Percentiles rank a stretch among this genome's conserved stretches.
Evolutionary conservation across 352 stramenopile species (phyloP).

Genomic region (Globisporangium mamillatum): DNA sequence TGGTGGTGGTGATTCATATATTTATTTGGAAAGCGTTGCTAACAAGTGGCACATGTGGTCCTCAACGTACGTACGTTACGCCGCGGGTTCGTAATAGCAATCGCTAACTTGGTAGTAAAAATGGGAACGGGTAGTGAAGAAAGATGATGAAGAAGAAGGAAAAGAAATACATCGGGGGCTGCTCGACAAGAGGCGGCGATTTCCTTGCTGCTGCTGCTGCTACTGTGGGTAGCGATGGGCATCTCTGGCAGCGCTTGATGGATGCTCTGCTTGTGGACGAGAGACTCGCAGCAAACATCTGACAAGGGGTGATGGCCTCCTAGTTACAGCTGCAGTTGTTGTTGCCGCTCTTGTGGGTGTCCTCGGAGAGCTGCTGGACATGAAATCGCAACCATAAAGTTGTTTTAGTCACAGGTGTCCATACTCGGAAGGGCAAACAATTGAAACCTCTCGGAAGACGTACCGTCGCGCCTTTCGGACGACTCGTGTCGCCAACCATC

Average conservation of each 20-base stretch:
- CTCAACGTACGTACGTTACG: neutral
- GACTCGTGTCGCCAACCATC: conserved; percentile 78
- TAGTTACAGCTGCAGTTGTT: conserved; percentile 19
- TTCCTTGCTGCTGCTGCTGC: neutral
- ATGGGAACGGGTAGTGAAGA: neutral
- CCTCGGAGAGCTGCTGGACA: conserved; percentile 13
- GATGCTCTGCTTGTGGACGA: neutral
- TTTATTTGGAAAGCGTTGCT: neutral
- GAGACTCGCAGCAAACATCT: neutral
- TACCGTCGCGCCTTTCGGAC: conserved; percentile 65
- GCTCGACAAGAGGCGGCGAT: neutral
- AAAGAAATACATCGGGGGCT: neutral
- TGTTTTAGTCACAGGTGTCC: neutral
- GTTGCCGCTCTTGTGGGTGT: conserved; percentile 15
- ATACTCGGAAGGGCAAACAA: neutral
- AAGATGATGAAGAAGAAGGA: neutral
- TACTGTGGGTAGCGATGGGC: neutral
- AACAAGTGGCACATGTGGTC: neutral
- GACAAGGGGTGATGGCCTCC: neutral
- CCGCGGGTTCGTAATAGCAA: neutral
- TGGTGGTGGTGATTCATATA: neutral
- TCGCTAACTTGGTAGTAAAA: neutral
- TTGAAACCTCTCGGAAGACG: conserved; percentile 3
- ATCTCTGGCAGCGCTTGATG: neutral
- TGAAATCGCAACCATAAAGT: neutral